Evolutionary conservation across 2,329 filamentous ascomycete genomes (phyloP).

Genomic region (Graphiopsis chlorocephala): DNA sequence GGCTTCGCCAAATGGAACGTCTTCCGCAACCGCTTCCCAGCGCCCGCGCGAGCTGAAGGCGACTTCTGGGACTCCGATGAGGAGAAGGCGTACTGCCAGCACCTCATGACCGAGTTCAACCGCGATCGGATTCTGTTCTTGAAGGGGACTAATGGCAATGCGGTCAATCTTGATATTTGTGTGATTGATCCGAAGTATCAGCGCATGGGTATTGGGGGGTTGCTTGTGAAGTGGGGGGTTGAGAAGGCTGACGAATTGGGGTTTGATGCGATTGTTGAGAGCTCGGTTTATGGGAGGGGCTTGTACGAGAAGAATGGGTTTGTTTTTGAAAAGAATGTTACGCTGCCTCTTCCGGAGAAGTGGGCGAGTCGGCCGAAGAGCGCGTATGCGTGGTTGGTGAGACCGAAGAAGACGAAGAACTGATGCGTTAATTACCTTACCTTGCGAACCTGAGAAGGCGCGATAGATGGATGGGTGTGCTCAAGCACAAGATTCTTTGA

Average conservation of each 20-base stretch:
- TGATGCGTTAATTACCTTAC: neutral
- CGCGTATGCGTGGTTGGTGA: slow-evolving; percentile 29
- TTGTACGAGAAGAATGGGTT: slow-evolving; percentile 35
- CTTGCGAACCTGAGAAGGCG: neutral
- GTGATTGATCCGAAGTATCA: slow-evolving; percentile 32
- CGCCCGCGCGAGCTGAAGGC: slow-evolving; percentile 12
- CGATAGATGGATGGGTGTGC: slow-evolving; percentile 4
- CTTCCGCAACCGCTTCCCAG: slow-evolving; percentile 23
- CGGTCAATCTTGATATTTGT: slow-evolving; percentile 31
- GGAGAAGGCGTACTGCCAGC: slow-evolving; percentile 23
- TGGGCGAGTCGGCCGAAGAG: slow-evolving; percentile 21
- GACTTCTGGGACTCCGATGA: slow-evolving; percentile 25
- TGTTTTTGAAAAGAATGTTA: slow-evolving; percentile 28
- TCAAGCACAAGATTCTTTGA: neutral
- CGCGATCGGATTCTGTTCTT: slow-evolving; percentile 25
- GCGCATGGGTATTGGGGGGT: slow-evolving; percentile 27
- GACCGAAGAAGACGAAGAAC: slow-evolving; percentile 23
- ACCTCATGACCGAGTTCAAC: slow-evolving; percentile 24
- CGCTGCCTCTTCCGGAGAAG: slow-evolving; percentile 19
- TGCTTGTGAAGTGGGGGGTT: slow-evolving; percentile 31
- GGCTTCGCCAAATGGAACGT: slow-evolving; percentile 35
- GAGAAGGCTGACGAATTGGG: slow-evolving; percentile 30
- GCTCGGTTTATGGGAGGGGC: slow-evolving; percentile 28
- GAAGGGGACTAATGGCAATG: slow-evolving; percentile 25
- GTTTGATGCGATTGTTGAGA: slow-evolving; percentile 32